A percentile compares a stretch with the other conserved stretches of the same genome.
Conservation (phyloP, 202 grass and related monocot species). For the Hordeum pubiflorum region DNA sequence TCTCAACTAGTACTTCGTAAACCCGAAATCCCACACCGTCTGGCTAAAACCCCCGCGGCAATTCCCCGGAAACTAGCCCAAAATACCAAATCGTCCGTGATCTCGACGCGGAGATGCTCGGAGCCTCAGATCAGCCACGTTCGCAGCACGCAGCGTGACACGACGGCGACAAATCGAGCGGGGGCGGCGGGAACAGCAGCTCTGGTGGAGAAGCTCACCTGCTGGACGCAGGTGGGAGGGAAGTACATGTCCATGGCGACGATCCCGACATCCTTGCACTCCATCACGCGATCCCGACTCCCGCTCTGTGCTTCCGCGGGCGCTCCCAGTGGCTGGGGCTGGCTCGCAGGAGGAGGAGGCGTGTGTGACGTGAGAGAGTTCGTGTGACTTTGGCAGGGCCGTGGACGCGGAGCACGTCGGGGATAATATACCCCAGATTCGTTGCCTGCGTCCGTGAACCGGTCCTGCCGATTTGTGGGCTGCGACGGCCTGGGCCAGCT, state of each 20-base stretch:
- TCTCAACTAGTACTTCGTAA: not conserved
- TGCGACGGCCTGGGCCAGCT: not conserved
- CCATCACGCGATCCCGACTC: slow-evolving; percentile 23
- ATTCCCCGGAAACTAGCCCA: not conserved
- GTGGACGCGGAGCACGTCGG: slow-evolving; percentile 13
- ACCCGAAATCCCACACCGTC: not conserved
- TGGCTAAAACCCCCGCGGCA: not conserved
- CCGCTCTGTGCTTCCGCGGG: not conserved
- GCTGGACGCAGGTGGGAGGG: slow-evolving; percentile 64
- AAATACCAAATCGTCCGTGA: not conserved
- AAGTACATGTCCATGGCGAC: slow-evolving; percentile 92
- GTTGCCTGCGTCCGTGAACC: not conserved
- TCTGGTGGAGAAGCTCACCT: slow-evolving; percentile 27
- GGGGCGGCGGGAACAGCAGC: not conserved
- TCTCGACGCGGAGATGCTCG: not conserved
- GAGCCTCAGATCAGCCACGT: slow-evolving; percentile 7
- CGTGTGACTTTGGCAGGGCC: not conserved
- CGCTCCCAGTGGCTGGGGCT: not conserved
- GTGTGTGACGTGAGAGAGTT: not conserved
- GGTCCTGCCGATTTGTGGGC: not conserved
- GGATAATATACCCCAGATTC: not conserved
- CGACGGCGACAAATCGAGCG: not conserved
- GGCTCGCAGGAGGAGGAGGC: not conserved
- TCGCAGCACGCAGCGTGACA: not conserved
- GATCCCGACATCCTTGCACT: slow-evolving; percentile 67